phyloP scores from a whole-genome alignment of 768 basidiomycete species.

The Boletellus ananas region DNA sequence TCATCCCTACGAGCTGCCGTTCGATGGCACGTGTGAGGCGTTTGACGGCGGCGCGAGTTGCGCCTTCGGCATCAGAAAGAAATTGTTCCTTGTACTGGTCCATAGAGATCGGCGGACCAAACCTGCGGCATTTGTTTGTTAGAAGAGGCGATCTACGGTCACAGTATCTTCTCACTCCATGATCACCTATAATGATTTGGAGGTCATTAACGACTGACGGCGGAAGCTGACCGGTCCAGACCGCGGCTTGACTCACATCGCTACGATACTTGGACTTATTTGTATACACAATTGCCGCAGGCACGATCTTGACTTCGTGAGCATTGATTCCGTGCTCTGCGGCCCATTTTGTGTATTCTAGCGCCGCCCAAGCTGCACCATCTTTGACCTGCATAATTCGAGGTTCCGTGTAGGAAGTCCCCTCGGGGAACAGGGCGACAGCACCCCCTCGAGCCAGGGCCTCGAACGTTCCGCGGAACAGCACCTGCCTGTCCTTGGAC shows the following conservation, averaged over 20 bases:
- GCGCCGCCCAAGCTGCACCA: slow-evolving; percentile 90
- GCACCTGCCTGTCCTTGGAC: slow-evolving; percentile 82
- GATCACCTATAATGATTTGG: slow-evolving; percentile 48
- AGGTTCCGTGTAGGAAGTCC: slow-evolving; percentile 91
- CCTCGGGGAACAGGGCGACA: slow-evolving; percentile 93
- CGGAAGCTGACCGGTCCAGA: background rate
- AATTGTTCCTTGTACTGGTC: slow-evolving; percentile 76
- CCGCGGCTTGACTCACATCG: slow-evolving; percentile 52
- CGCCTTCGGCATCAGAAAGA: slow-evolving; percentile 61
- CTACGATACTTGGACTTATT: slow-evolving; percentile 96
- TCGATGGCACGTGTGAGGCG: slow-evolving; percentile 75
- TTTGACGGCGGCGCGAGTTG: slow-evolving; percentile 78
- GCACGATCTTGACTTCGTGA: slow-evolving; percentile 58
- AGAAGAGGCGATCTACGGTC: slow-evolving; percentile 7
- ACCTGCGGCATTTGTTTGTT: slow-evolving; percentile 45
- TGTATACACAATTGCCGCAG: slow-evolving; percentile 89
- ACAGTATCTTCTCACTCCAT: slow-evolving; percentile 53
- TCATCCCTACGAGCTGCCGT: slow-evolving; percentile 63
- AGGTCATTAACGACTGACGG: slow-evolving; percentile 12
- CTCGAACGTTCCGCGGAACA: slow-evolving; percentile 89
- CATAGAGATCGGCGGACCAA: slow-evolving; percentile 76
- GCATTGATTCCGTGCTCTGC: slow-evolving; percentile 49
- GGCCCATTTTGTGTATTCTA: slow-evolving; percentile 87
- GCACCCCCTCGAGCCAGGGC: slow-evolving; percentile 74
- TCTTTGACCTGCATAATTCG: slow-evolving; percentile 91